Conservation (phyloP, 768 basidiomycete species). For the Agaricus sinodeliciosus region DNA sequence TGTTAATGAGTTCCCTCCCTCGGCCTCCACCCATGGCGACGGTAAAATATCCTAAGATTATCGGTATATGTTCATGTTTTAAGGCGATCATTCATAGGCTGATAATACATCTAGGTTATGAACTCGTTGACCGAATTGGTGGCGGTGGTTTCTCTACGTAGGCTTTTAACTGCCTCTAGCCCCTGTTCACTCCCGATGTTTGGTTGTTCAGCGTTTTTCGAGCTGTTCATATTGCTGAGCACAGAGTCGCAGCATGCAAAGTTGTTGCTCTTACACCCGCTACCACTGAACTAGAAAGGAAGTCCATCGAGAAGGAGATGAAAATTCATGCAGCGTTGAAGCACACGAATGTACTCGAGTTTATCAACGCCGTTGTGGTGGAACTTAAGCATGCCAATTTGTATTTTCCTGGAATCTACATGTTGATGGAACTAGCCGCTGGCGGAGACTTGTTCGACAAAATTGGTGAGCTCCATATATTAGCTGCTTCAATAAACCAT, state of each 20-base stretch:
- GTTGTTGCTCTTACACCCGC: slow-evolving; percentile 57
- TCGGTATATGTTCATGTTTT: not conserved
- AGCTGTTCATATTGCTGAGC: slow-evolving; percentile 62
- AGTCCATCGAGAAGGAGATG: slow-evolving; percentile 88
- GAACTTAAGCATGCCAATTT: slow-evolving; percentile 49
- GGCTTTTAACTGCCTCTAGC: not conserved
- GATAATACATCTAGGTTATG: slow-evolving; percentile 2
- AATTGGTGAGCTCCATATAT: slow-evolving; percentile 69
- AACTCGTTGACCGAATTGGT: slow-evolving; percentile 11
- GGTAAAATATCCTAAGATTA: slow-evolving; percentile 6
- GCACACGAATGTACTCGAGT: slow-evolving; percentile 75
- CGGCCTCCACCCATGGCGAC: not conserved
- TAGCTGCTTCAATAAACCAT: not conserved
- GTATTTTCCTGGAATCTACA: slow-evolving; percentile 82
- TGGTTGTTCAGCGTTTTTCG: slow-evolving; percentile 63
- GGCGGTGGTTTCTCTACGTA: slow-evolving; percentile 15
- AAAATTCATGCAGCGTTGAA: slow-evolving; percentile 78
- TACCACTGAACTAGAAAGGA: slow-evolving; percentile 64
- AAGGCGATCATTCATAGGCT: too few relatives aligned
- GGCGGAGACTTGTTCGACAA: slow-evolving; percentile 98
- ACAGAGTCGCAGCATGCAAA: slow-evolving; percentile 83
- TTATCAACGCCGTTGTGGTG: slow-evolving; percentile 71
- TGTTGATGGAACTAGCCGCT: slow-evolving; percentile 86
- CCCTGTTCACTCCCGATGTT: not conserved
- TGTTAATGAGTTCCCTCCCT: not conserved